These are phyloP conservation scores for Epichloe typhina DNA, from an alignment of 2,329 filamentous ascomycete genomes.

Conservation along the genomic window DNA sequence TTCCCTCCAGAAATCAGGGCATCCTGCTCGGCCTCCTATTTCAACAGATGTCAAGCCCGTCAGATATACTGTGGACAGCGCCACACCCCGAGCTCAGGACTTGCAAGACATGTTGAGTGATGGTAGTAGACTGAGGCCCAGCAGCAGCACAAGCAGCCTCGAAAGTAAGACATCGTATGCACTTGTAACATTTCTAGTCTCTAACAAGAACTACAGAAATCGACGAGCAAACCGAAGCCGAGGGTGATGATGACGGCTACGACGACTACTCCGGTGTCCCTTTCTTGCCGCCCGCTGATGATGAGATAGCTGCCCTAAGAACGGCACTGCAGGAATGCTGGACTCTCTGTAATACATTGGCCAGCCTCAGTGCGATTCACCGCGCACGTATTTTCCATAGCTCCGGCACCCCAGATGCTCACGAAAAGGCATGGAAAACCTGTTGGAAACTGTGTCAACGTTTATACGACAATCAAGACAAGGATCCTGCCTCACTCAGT, in stretches of 20 bases:
- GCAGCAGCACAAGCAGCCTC: slow-evolving; percentile 60
- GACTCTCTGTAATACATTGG: slow-evolving; percentile 85
- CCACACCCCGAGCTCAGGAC: slow-evolving; percentile 75
- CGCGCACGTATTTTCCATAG: slow-evolving; percentile 66
- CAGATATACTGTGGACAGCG: slow-evolving; percentile 51
- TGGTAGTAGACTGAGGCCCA: slow-evolving; percentile 44
- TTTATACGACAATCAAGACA: slow-evolving; percentile 69
- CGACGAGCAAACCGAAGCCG: slow-evolving; percentile 37
- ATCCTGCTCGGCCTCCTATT: slow-evolving; percentile 53
- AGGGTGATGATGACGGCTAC: slow-evolving; percentile 38
- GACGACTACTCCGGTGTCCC: slow-evolving; percentile 29
- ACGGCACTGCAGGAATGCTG: slow-evolving; percentile 78
- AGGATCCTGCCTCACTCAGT: slow-evolving; percentile 51
- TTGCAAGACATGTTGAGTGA: slow-evolving; percentile 56
- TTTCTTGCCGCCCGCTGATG: slow-evolving; percentile 31
- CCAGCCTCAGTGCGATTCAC: slow-evolving; percentile 72
- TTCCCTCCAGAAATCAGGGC: slow-evolving; percentile 6
- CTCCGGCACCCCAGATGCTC: slow-evolving; percentile 59
- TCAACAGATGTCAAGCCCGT: slow-evolving; percentile 59
- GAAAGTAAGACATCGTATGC: slow-evolving; percentile 46
- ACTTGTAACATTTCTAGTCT: not conserved
- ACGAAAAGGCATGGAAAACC: slow-evolving; percentile 83
- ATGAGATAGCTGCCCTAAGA: slow-evolving; percentile 55
- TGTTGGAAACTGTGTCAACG: slow-evolving; percentile 90
- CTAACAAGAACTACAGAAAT: slow-evolving; percentile 31